Conservation (phyloP, 2,329 filamentous ascomycete species). For the Elsinoe necatrix region DNA sequence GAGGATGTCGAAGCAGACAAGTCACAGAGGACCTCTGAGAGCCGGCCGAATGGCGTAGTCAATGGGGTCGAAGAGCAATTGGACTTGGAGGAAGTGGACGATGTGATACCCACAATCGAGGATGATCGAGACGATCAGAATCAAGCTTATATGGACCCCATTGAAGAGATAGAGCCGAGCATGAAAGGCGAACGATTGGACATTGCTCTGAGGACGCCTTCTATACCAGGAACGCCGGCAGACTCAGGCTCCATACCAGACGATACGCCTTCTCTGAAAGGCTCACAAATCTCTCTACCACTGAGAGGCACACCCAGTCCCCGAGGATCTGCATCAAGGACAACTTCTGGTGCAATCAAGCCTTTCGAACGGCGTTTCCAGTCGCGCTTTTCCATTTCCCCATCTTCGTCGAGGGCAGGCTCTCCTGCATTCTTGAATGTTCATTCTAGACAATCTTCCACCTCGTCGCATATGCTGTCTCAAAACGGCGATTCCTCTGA, state of each 20-base stretch:
- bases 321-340: conserved; percentile 55
- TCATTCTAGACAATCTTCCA: conserved; percentile 69
- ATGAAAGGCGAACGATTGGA: conserved; percentile 15
- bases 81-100: conserved; percentile 26
- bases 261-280: conserved; percentile 73
- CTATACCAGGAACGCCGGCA: conserved; percentile 47
- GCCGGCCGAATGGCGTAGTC: conserved; percentile 15
- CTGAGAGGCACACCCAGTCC: conserved; percentile 28
- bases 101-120: conserved; percentile 17
- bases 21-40: conserved; percentile 18
- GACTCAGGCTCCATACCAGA: conserved; percentile 70
- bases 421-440: conserved; percentile 70
- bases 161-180: conserved; percentile 16
- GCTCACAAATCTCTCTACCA: conserved; percentile 53
- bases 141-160: conserved; percentile 16
- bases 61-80: conserved; percentile 18
- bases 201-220: conserved; percentile 15
- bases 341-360: conserved; percentile 73
- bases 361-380: conserved; percentile 95
- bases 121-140: conserved; percentile 18
- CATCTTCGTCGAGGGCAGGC: conserved; percentile 53
- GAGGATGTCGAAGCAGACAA: conserved; percentile 40
- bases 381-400: conserved; percentile 65
- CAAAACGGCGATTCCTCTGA: conserved; percentile 45
- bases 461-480: conserved; percentile 57